Evolutionary conservation across 2,329 filamentous ascomycete species (phyloP), one percentile per base, ranked within the genome.

Genomic region (Aureobasidium sp.): DNA sequence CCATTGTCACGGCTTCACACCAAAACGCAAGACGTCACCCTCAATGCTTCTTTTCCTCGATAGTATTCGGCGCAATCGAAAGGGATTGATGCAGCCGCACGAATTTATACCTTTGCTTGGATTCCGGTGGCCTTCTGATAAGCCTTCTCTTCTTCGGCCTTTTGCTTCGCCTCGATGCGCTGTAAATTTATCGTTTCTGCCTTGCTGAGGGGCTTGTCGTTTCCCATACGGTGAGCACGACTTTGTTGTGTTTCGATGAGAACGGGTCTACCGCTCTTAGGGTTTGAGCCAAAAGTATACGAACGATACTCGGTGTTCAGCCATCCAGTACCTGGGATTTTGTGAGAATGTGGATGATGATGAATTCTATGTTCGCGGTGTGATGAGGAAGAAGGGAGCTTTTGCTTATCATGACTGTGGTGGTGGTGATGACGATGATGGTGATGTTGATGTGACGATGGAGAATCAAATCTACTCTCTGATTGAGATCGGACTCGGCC

Each of bases 271-370:
- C 57, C 45, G 41, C 39, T 57, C 30, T 37, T 50, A 29, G 42
- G 44, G 25, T 49, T 49, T 3, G 39, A 15, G 16, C 47, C 37
- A 16, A 45, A 37, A n/a, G 25, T 54, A 72, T 86, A 91, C 5
- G 84, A 84, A 62, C 89, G 83, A 70, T 79, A 86, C 74, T 92
- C 88, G 58, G 86, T 86, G 72, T 92, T 92, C 8, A 72, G 70
- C 89, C 89, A 92, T 5, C 84, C 86, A 10, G 88, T 91, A 42
- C 86, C 86, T 87, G 65, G 39, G 32, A 48, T 8, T 42, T 16
- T 47, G 50, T 61, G 36, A 54, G 59, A 39, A 58, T 58, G 54
- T 45, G 53, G 30, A 45, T 57, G 53, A 57, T 57, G 53, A 57
- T 57, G 53, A 2, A 34, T 6, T 42, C 29, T 59, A 42, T 48